Evolutionary conservation across 257 asterid species (phyloP).

Genomic region (Scutellaria barbata): DNA sequence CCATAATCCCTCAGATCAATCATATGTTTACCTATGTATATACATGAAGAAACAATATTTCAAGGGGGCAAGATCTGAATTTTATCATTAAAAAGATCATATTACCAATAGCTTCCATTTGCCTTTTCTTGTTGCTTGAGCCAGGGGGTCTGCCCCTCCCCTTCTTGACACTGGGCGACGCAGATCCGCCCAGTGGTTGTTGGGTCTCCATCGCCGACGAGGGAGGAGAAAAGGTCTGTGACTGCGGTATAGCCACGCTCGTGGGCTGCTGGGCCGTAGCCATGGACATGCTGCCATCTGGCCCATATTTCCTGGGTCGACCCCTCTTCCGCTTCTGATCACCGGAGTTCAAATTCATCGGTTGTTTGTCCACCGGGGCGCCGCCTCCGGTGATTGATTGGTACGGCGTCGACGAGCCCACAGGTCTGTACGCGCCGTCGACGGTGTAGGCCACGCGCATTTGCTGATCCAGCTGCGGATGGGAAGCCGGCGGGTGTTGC

Average conservation of each 20-base stretch:
- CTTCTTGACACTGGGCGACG: conserved; percentile 48
- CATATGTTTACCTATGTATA: background rate
- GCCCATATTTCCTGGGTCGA: conserved; percentile 58
- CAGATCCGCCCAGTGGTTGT: conserved; percentile 39
- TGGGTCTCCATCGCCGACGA: conserved; percentile 32
- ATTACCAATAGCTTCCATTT: conserved; percentile 51
- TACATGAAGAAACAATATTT: conserved; percentile 14
- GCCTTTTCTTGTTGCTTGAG: conserved; percentile 51
- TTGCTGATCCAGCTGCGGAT: conserved; percentile 41
- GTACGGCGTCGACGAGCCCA: conserved; percentile 42
- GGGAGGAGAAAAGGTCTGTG: conserved; percentile 43
- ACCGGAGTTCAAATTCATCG: conserved; percentile 42
- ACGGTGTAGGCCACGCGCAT: conserved; percentile 40
- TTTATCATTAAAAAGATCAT: conserved; percentile 25
- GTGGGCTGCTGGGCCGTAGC: conserved; percentile 36
- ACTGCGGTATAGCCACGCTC: conserved; percentile 32
- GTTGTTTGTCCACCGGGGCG: conserved; percentile 6
- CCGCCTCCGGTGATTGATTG: conserved; percentile 31
- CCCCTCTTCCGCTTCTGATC: conserved; percentile 58
- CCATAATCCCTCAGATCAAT: conserved; percentile 20
- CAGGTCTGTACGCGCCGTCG: conserved; percentile 36
- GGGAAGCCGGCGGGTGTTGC: conserved; percentile 32
- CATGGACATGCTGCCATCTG: conserved; percentile 50
- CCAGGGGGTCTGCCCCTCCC: conserved; percentile 64
- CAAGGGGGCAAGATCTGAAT: conserved; percentile 30